Evolutionary conservation across 768 basidiomycete species (phyloP).

Genomic region (Pleurotus eryngii): DNA sequence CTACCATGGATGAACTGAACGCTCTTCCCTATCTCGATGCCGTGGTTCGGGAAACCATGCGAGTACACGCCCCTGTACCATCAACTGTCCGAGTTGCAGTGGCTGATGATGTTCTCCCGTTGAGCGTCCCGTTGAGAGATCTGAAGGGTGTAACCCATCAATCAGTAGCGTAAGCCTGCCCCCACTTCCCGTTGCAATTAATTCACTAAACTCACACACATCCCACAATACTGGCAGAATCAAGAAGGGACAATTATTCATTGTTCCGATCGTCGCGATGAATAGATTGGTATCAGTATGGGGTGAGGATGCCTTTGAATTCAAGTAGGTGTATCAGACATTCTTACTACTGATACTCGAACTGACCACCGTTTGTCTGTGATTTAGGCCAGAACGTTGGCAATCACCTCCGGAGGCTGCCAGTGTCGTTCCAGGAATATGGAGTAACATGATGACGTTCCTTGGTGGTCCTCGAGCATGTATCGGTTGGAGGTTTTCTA

Average conservation of each 20-base stretch:
- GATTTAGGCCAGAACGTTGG: constrained; percentile 66
- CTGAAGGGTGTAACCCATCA: constrained; percentile 37
- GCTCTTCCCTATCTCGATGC: constrained; percentile 68
- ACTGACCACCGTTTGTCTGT: constrained; percentile 14
- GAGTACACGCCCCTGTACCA: constrained; percentile 51
- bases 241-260: constrained; percentile 41
- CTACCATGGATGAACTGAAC: constrained; percentile 68
- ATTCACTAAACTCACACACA: neutral
- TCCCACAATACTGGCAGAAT: constrained; percentile 21
- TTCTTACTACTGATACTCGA: constrained; percentile 8
- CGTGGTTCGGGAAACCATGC: constrained; percentile 57
- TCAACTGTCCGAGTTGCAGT: constrained; percentile 39
- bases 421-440: constrained; percentile 51
- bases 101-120: constrained; percentile 51
- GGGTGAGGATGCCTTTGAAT: constrained; percentile 63
- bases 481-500: constrained; percentile 64
- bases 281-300: constrained; percentile 54
- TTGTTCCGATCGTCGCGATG: constrained; percentile 49
- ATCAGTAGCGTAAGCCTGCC: constrained; percentile 29
- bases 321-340: constrained; percentile 39
- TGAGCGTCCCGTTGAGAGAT: constrained; percentile 43
- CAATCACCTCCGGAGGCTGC: constrained; percentile 39
- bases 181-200: neutral
- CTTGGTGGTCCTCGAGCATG: constrained; percentile 63
- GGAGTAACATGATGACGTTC: constrained; percentile 59